Conservation (phyloP, 768 basidiomycete species). For the Postia placenta region DNA sequence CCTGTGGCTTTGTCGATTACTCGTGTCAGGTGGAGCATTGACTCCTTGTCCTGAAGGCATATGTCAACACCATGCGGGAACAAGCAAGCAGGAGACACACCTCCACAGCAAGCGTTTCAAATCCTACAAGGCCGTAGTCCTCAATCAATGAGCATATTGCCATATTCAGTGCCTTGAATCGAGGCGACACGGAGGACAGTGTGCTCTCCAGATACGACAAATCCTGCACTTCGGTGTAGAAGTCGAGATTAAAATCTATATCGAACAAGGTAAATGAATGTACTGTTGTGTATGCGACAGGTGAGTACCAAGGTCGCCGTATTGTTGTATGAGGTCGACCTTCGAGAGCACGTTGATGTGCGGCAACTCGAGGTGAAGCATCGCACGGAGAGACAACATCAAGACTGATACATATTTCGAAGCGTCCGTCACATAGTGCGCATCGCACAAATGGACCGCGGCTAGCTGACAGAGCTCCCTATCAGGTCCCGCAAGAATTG, state of each 20-base stretch:
- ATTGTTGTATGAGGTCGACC: conserved; percentile 83
- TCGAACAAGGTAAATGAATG: not conserved
- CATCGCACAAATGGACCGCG: conserved; percentile 92
- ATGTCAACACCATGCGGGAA: not conserved
- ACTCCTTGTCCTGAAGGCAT: conserved; percentile 72
- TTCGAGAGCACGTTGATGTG: conserved; percentile 97
- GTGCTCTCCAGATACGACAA: conserved; percentile 79
- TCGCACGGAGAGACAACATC: conserved; percentile 86
- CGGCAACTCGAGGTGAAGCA: conserved; percentile 98
- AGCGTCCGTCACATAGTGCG: conserved; percentile 95
- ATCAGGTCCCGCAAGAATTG: conserved; percentile 2
- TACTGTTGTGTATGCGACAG: not conserved
- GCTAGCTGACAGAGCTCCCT: conserved; percentile 54
- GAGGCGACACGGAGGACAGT: conserved; percentile 58
- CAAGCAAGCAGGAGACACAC: conserved; percentile 32
- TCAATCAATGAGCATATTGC: conserved; percentile 91
- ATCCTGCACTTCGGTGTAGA: conserved; percentile 97
- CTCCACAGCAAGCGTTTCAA: conserved; percentile 96
- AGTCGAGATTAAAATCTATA: conserved; percentile 95
- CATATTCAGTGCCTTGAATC: conserved; percentile 77
- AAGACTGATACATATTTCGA: conserved; percentile 92
- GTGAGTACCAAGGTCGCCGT: conserved; percentile 81
- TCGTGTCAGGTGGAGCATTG: conserved; percentile 85
- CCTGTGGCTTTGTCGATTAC: conserved; percentile 89
- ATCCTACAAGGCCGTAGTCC: conserved; percentile 88